Conservation (phyloP, 116 monocot species). For the Zostera marina region DNA sequence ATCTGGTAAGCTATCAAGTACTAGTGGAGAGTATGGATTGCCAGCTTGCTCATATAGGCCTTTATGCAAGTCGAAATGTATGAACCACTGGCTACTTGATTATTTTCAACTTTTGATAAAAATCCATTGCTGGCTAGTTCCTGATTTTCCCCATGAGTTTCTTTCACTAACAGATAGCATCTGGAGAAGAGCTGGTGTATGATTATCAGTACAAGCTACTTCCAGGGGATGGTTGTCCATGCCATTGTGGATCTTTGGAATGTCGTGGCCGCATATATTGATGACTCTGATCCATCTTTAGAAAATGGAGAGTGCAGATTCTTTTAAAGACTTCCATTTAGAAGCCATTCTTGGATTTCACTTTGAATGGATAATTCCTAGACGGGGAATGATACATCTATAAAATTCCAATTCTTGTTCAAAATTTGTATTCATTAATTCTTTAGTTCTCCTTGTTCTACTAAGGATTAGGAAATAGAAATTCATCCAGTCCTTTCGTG, state of each 20-base stretch:
- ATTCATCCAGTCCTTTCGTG: no score
- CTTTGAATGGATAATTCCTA: neutral
- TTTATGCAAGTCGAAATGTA: slow-evolving; percentile 77
- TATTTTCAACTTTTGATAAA: neutral
- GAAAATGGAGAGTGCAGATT: neutral
- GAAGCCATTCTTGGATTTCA: neutral
- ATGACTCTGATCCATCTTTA: neutral
- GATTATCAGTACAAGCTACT: slow-evolving; percentile 47
- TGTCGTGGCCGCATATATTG: slow-evolving; percentile 62
- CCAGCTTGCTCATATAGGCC: slow-evolving; percentile 84
- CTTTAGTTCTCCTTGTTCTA: neutral
- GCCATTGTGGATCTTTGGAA: slow-evolving; percentile 47
- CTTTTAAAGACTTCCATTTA: neutral
- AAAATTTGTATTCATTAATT: neutral
- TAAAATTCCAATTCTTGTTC: neutral
- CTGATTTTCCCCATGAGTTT: neutral
- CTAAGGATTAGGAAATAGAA: no score
- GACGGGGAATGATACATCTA: neutral
- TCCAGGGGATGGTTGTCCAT: slow-evolving; percentile 38
- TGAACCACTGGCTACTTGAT: slow-evolving; percentile 1
- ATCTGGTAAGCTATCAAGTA: slow-evolving; percentile 64
- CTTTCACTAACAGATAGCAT: slow-evolving; percentile 30
- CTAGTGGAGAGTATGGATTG: slow-evolving; percentile 89
- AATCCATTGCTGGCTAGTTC: no score
- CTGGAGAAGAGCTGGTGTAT: slow-evolving; percentile 72